Percentiles rank a stretch among this genome's conserved stretches.
phyloP scores from a whole-genome alignment of 257 asterid species.

The Penstemon eatonii region DNA sequence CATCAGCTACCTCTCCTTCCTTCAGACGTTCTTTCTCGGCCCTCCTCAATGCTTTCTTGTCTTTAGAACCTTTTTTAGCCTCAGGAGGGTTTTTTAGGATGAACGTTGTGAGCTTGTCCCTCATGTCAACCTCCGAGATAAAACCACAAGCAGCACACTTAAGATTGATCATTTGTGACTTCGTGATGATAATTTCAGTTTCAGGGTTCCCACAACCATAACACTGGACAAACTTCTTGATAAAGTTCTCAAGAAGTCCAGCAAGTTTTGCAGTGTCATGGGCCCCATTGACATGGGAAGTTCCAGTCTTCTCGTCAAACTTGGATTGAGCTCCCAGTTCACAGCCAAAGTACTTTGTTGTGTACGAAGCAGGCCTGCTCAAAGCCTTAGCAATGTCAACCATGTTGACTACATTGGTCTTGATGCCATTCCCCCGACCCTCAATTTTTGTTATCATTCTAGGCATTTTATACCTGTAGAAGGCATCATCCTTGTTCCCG shows the following conservation, averaged over 20 bases:
- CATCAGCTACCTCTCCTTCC: slow-evolving; percentile 84
- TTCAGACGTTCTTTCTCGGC: slow-evolving; percentile 80
- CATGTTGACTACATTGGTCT: slow-evolving; percentile 81
- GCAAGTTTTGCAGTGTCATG: slow-evolving; percentile 80
- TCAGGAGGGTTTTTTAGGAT: slow-evolving; percentile 78
- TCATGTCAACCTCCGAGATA: slow-evolving; percentile 78
- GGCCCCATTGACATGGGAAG: slow-evolving; percentile 81
- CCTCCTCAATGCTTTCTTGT: slow-evolving; percentile 80
- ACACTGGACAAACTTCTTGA: slow-evolving; percentile 79
- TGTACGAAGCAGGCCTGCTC: slow-evolving; percentile 77
- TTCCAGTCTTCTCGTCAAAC: slow-evolving; percentile 80
- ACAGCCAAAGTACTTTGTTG: slow-evolving; percentile 79
- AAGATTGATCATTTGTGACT: slow-evolving; percentile 66
- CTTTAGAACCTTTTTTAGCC: slow-evolving; percentile 63
- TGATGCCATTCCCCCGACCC: slow-evolving; percentile 92
- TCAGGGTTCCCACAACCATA: slow-evolving; percentile 84
- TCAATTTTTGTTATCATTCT: slow-evolving; percentile 75
- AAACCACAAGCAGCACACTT: slow-evolving; percentile 85
- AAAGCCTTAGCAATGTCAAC: slow-evolving; percentile 86
- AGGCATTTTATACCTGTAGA: slow-evolving; percentile 92
- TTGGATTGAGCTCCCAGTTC: slow-evolving; percentile 87
- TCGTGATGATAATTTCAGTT: slow-evolving; percentile 67
- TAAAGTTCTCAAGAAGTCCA: slow-evolving; percentile 75
- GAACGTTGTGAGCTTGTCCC: slow-evolving; percentile 84
- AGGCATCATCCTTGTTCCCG: slow-evolving; percentile 88